phyloP scores from a whole-genome alignment of 1,284 basidiomycete species.

The Mycena citricolor region DNA sequence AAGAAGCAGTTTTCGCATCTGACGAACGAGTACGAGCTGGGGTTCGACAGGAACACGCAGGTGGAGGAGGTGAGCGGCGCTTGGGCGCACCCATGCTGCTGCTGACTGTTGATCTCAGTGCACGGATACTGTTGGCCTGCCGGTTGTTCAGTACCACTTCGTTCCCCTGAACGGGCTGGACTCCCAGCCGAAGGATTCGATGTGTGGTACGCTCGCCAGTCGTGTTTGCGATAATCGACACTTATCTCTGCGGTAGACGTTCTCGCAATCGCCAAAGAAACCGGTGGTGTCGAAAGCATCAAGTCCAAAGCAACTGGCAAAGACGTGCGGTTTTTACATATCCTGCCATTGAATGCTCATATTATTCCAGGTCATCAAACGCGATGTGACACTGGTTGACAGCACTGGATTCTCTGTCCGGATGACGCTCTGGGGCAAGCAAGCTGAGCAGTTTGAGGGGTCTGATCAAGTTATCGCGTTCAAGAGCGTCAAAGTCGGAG shows the following conservation, averaged over 20 bases:
- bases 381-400: constrained; percentile 89
- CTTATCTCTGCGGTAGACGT: constrained; percentile 58
- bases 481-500: constrained; percentile 94
- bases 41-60: constrained; percentile 82
- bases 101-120: constrained; percentile 50
- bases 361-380: constrained; percentile 68
- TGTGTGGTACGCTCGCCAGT: constrained; percentile 59
- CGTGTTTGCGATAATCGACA: constrained; percentile 23
- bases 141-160: constrained; percentile 84
- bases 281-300: constrained; percentile 68
- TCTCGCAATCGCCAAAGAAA: constrained; percentile 81
- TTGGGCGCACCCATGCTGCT: not conserved
- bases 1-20: constrained; percentile 97
- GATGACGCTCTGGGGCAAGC: constrained; percentile 95
- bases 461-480: constrained; percentile 83
- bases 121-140: constrained; percentile 72
- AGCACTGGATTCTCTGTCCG: constrained; percentile 79
- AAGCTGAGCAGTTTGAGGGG: constrained; percentile 79
- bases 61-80: constrained; percentile 65
- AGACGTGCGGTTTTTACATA: constrained; percentile 23
- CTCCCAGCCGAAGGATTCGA: constrained; percentile 70
- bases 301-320: constrained; percentile 71
- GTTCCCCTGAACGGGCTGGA: constrained; percentile 67
- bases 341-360: constrained; percentile 5
- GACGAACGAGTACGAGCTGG: constrained; percentile 93